phyloP scores from a whole-genome alignment of 78 protist genomes.

The Dictyostelium firmibasis region DNA sequence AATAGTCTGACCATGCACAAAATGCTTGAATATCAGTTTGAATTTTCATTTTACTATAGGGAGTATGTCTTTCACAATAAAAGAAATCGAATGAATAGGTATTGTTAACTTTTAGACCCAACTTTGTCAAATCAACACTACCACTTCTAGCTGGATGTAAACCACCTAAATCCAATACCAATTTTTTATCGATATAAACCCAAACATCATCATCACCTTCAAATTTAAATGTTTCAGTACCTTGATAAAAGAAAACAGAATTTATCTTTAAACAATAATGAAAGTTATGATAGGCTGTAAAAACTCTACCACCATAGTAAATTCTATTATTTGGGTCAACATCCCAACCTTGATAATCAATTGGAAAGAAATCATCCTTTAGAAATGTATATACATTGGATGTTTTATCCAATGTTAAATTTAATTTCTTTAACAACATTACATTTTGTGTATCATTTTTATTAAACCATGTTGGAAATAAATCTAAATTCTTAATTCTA shows the following conservation, averaged over 20 bases:
- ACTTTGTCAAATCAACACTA: not conserved
- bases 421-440: constrained; percentile 2
- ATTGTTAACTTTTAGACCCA: not conserved
- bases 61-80: constrained; percentile 80
- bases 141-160: constrained; percentile 10
- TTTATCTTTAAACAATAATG: constrained; percentile 40
- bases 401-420: not conserved
- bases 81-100: constrained; percentile 58
- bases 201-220: constrained; percentile 87
- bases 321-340: not conserved
- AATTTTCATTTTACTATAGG: constrained; percentile 41
- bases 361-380: constrained; percentile 54
- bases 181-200: constrained; percentile 57
- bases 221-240: constrained; percentile 41
- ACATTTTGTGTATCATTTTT: not conserved
- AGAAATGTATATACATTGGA: not conserved
- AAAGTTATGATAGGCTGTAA: not conserved
- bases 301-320: constrained; percentile 1
- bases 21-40: constrained; percentile 47
- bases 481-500: not conserved
- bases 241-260: constrained; percentile 31
- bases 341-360: constrained; percentile 70
- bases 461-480: not conserved
- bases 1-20: constrained; percentile 39
- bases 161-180: constrained; percentile 81